Evolutionary conservation across 352 stramenopile species (phyloP).

Genomic region (Blastocystis sp.): DNA sequence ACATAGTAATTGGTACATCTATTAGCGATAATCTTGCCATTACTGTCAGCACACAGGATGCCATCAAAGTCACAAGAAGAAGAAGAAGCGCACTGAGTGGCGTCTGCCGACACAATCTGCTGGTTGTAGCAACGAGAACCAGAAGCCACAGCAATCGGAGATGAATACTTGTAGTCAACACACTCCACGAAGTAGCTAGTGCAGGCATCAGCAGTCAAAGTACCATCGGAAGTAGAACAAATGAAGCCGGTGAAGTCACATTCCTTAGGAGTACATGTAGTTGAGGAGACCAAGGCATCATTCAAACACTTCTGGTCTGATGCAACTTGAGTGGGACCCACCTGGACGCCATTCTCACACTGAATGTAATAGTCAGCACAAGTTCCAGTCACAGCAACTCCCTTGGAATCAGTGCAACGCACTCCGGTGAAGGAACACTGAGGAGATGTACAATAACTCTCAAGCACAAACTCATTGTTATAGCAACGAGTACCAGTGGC

Average conservation of each 20-base stretch:
- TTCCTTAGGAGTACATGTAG: not conserved
- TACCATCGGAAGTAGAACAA: slow-evolving; percentile 12
- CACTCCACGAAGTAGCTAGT: slow-evolving; percentile 49
- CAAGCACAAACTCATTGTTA: slow-evolving; percentile 46
- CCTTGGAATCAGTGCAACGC: slow-evolving; percentile 4
- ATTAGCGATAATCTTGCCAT: slow-evolving; percentile 37
- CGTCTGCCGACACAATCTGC: not conserved
- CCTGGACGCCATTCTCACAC: slow-evolving; percentile 7
- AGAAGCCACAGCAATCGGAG: slow-evolving; percentile 7
- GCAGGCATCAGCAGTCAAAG: slow-evolving; percentile 8
- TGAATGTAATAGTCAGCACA: slow-evolving; percentile 11
- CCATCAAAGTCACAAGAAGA: slow-evolving; percentile 47
- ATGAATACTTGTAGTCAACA: slow-evolving; percentile 52
- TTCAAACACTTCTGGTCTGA: slow-evolving; percentile 12
- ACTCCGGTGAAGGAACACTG: slow-evolving; percentile 48
- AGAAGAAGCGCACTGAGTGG: not conserved
- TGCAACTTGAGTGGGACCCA: not conserved
- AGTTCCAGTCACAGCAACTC: not conserved
- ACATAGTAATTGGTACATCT: slow-evolving; percentile 55
- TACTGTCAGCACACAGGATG: slow-evolving; percentile 9
- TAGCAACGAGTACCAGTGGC: slow-evolving; percentile 27
- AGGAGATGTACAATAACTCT: slow-evolving; percentile 12
- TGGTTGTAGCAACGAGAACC: slow-evolving; percentile 59
- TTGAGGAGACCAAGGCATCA: not conserved
- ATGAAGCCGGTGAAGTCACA: slow-evolving; percentile 64